Evolutionary conservation across 179 eudicot genomes (phyloP), one percentile per base, ranked within the genome.

Genomic region (Actinidia arguta): DNA sequence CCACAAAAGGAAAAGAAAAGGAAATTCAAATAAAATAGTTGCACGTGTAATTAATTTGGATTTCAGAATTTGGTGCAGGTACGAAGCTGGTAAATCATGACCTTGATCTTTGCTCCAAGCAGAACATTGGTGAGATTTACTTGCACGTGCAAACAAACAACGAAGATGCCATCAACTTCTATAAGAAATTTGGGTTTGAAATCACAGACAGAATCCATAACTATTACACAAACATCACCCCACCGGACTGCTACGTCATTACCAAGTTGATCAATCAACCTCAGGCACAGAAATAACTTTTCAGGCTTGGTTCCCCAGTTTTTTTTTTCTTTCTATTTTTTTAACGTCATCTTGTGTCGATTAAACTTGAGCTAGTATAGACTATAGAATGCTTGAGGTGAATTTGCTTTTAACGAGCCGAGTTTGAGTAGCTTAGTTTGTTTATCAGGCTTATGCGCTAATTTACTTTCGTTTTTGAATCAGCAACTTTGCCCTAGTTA

Each of bases 131-230:
- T 5, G 97, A 96, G 90, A 85, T 94, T 47, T 96, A 93, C 92
- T 90, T 96, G 92, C 99, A 96, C 61, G 98, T 96, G 84, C 97
- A 96, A 89, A 96, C 96, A 58, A 94, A 93, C 91, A 96, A 96
- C 47, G 98, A 96, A 2, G 98, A 96, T 1, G 99, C 99, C 67
- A 92, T 96, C 82, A 88, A 87, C 47, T 96, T 96, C 81, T 96
- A 94, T 88, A 90, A 92, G 93, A 96, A 96, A 85, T 96, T 93
- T 36, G 97, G 97, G 50, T 94, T 96, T 79, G 96, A 96, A 82
- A 88, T 96, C 83, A 96, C 97, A 2, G 99, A 88, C 5, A 96
- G 98, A 82, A 96, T 96, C 86, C 90, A 89, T 39, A 93, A 96
- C 81, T 96, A 96, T 75, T 96, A 93, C 87, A 87, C 89, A 76